These are phyloP conservation scores for Lentinula lateritia DNA, from an alignment of 768 basidiomycete genomes.

Conservation along the genomic window DNA sequence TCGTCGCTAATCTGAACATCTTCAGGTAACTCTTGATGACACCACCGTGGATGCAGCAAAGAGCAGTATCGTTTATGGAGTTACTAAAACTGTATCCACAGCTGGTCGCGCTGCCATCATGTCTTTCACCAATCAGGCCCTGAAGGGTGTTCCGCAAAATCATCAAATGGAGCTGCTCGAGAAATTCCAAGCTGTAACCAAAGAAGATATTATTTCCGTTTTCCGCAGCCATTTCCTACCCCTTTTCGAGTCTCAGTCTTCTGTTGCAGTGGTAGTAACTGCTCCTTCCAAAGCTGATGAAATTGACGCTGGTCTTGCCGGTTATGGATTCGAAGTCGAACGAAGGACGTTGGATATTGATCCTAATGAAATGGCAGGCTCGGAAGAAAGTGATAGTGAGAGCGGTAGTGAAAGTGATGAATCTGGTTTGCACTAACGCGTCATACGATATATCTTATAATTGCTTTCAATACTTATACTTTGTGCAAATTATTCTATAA, in stretches of 20 bases:
- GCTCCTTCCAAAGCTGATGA: conserved; percentile 75
- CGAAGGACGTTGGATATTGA: conserved; percentile 62
- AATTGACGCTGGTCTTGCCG: conserved; percentile 56
- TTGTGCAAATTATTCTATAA: not conserved
- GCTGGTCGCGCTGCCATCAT: conserved; percentile 76
- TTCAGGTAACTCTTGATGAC: conserved; percentile 73
- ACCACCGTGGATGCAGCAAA: conserved; percentile 87
- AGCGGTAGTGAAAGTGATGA: conserved; percentile 20
- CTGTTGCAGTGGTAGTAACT: conserved; percentile 78
- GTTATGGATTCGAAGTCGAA: conserved; percentile 76
- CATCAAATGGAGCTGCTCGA: conserved; percentile 73
- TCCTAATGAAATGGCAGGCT: conserved; percentile 41
- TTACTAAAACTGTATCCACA: conserved; percentile 78
- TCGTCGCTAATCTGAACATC: not conserved
- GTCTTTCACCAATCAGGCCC: conserved; percentile 86
- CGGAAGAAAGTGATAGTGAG: conserved; percentile 28
- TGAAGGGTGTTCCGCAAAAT: conserved; percentile 77
- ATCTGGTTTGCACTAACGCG: conserved; percentile 15
- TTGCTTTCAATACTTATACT: not conserved
- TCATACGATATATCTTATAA: not conserved
- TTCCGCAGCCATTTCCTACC: conserved; percentile 78
- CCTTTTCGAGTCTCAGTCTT: conserved; percentile 72
- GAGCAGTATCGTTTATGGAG: conserved; percentile 82
- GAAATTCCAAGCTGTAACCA: conserved; percentile 74
- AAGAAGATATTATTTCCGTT: conserved; percentile 65